phyloP scores from a whole-genome alignment of 1,284 basidiomycete species.

The Macrocybe sp. region DNA sequence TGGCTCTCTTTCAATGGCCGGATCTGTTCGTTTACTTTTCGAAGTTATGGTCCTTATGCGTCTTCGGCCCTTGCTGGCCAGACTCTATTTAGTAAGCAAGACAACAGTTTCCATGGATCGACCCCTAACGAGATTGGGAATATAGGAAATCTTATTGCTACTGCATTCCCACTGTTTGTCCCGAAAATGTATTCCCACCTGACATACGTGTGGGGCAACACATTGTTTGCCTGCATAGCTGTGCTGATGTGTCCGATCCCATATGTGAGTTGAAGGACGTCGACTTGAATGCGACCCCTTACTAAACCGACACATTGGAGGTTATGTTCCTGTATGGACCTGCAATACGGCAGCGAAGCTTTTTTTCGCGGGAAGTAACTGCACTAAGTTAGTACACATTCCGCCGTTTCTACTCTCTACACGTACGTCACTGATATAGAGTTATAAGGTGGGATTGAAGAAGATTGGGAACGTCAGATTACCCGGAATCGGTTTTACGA shows the following conservation, averaged over 20 bases:
- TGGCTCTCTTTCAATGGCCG: background rate
- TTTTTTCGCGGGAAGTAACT: no score
- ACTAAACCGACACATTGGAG: background rate
- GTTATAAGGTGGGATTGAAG: no score
- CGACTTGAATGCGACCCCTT: background rate
- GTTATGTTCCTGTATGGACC: constrained; percentile 50
- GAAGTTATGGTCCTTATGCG: constrained; percentile 58
- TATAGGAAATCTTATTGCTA: constrained; percentile 50
- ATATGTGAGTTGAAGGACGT: constrained; percentile 31
- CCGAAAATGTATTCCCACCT: constrained; percentile 49
- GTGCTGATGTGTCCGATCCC: constrained; percentile 57
- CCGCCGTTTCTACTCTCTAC: no score
- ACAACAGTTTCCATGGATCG: background rate
- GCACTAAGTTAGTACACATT: no score
- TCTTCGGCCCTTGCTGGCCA: constrained; percentile 71
- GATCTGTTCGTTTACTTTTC: background rate
- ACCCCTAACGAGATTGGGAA: background rate
- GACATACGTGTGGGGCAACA: constrained; percentile 64
- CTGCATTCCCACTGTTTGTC: constrained; percentile 57
- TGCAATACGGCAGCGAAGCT: constrained; percentile 32
- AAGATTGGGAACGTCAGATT: no score
- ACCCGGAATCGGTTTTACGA: no score
- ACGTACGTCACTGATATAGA: no score
- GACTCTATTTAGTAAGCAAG: constrained; percentile 51
- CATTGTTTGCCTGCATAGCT: constrained; percentile 54